Evolutionary conservation across 2,329 filamentous ascomycete genomes (phyloP), one percentile per base, ranked within the genome.

Genomic region (Pseudocercospora fuligena): DNA sequence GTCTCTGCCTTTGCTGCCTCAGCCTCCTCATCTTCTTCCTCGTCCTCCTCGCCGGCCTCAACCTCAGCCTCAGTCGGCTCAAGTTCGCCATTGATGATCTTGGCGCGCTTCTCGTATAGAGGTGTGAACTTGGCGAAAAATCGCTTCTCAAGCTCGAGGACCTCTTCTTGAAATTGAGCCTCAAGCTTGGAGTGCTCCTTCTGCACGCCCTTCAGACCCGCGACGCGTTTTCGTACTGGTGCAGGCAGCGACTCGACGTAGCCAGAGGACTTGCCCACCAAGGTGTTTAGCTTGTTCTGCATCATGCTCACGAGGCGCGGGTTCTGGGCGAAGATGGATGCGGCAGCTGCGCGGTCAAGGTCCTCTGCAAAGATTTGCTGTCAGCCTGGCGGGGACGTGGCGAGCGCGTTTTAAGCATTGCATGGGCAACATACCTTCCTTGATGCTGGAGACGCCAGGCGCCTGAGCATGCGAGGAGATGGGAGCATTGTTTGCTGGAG

Each of bases 61-160:
- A 99, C 84, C 81, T 98, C 93, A 43, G 90, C 89, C 64, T 96
- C 92, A 68, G 91, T 93, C 31, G 95, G 95, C 84, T 99, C 95
- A 67, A 84, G 80, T 70, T 84, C 83, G 74, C 95, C 95, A 82
- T 97, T 98, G 81, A 99, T 87, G 75, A 99, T 98, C 75, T 90
- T 87, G 69, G 94, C 88, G 81, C 95, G 94, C 87, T 95, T 95
- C 86, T 97, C 85, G 84, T 99, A 99, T 59, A 99, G 88, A 68
- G 95, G 95, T 63, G 93, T 97, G 84, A 97, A 99, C 84, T 98
- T 98, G 83, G 92, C 92, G 76, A 98, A 98, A 83, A 97, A 99
- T 85, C 97, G 97, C 89, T 99, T 99, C 87, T 99, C 95, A 29
- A 99, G 88, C 82, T 97, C 90, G 66, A 99, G 88, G 69, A 99